A percentile compares a stretch with the other conserved stretches of the same genome.
phyloP scores from a whole-genome alignment of 768 basidiomycete species.

The Leccinum rimulosum region DNA sequence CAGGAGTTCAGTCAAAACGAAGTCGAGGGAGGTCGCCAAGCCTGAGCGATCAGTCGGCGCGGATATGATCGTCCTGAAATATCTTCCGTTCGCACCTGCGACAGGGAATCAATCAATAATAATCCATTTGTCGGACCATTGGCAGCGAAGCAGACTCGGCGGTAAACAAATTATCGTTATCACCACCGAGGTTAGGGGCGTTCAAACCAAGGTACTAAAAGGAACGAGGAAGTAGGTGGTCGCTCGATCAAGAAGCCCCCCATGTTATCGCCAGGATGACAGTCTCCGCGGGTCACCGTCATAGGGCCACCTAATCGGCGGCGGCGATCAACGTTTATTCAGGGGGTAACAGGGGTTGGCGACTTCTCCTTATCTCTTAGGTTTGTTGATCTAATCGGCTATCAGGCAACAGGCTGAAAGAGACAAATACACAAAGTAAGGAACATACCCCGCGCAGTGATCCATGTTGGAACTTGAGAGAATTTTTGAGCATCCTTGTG shows the following conservation, averaged over 20 bases:
- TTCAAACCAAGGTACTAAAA: conserved; percentile 9
- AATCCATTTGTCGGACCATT: conserved; percentile 17
- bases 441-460: conserved; percentile 18
- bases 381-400: too few species aligned
- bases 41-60: background rate
- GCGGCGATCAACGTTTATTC: background rate
- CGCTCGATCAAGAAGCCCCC: conserved; percentile 4
- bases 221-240: background rate
- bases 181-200: conserved; percentile 17
- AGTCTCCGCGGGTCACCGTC: conserved; percentile 20
- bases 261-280: conserved; percentile 24
- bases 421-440: conserved; percentile 17
- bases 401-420: background rate
- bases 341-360: background rate
- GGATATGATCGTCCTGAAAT: background rate
- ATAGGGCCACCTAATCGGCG: conserved; percentile 16
- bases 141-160: conserved; percentile 20
- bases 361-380: background rate
- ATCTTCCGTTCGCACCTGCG: background rate
- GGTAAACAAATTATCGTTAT: conserved; percentile 16
- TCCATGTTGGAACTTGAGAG: conserved; percentile 24
- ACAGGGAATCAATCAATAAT: conserved; percentile 17
- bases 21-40: background rate
- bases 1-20: background rate
- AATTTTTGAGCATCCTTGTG: background rate